phyloP scores from a whole-genome alignment of 805 yeast genomes.

The Candida incommunis region DNA sequence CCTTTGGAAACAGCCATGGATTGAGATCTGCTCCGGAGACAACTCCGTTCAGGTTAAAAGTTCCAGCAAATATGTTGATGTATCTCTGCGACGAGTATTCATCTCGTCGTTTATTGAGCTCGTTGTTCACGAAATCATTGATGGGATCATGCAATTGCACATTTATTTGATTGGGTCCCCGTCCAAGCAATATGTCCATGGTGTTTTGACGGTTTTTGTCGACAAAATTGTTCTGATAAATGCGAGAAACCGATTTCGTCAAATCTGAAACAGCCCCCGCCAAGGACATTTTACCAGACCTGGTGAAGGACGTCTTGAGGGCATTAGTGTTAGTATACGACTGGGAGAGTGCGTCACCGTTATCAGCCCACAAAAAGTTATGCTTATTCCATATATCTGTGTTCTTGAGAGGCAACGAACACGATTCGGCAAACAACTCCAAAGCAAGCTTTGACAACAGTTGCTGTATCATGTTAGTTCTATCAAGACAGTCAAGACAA shows the following conservation, averaged over 20 bases:
- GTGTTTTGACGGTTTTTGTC: slow-evolving; percentile 85
- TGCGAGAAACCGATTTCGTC: slow-evolving; percentile 85
- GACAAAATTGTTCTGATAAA: slow-evolving; percentile 91
- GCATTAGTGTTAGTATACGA: slow-evolving; percentile 98
- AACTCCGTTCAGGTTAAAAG: slow-evolving; percentile 78
- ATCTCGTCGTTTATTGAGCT: slow-evolving; percentile 34
- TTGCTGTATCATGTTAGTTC: slow-evolving; percentile 76
- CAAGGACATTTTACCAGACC: slow-evolving; percentile 90
- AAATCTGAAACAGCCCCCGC: slow-evolving; percentile 98
- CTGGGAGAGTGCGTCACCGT: slow-evolving; percentile 92
- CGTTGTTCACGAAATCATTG: slow-evolving; percentile 63
- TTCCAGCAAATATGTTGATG: slow-evolving; percentile 62
- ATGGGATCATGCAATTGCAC: slow-evolving; percentile 81
- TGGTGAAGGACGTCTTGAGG: slow-evolving; percentile 80
- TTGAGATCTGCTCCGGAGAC: slow-evolving; percentile 42
- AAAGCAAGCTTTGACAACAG: slow-evolving; percentile 64
- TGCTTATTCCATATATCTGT: slow-evolving; percentile 58
- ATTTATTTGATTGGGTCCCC: slow-evolving; percentile 51
- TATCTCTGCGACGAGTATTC: slow-evolving; percentile 48
- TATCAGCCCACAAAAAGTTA: slow-evolving; percentile 92
- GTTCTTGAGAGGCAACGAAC: slow-evolving; percentile 29
- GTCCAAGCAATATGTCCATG: slow-evolving; percentile 75
- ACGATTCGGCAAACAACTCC: slow-evolving; percentile 26
- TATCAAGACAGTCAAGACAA: slow-evolving; percentile 87
- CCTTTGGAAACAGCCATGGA: slow-evolving; percentile 67